Base-by-base conservation (phyloP, 768 basidiomycete species). In the Leccinum fibrillosum region DNA sequence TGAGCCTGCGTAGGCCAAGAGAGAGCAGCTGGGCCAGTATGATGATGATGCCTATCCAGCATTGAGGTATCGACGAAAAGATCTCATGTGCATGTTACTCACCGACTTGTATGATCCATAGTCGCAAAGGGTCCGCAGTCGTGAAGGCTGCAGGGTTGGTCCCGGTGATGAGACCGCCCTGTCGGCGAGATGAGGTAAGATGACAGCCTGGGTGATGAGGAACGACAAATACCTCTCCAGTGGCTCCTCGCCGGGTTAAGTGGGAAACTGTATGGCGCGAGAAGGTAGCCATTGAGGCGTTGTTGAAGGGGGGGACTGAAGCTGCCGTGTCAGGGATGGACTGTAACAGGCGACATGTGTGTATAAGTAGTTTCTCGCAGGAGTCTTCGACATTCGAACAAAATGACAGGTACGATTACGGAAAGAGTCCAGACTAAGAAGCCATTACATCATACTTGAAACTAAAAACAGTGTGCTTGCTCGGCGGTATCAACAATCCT, bases 51-150 rank as follows among this genome's bases (percentile, higher is more conserved):
- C 88, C 90, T 90, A 62, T 3, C 13, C 4, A 4, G 7, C 2
- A 3, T 6, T 64, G 57, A 64, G 42, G 4, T 37, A n/a, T 49
- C 30, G 35, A 44, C 2, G 7, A 4, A 11, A 47, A 30, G 21
- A 32, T 52, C 0, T 13, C 6, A 48, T 30, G 25, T 2, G 37
- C 8, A 54, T 28, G 10, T 23, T 21, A 69, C 84, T 60, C 60
- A 89, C 90, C 86, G 50, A 89, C 80, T 83, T 91, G 88, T 50
- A 91, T 80, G 57, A 89, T 86, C 87, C 87, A 91, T 68, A 90
- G 66, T 15, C 86, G 77, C 60, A 94, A 66, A 7, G 94, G 92
- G 68, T 94, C 91, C 1, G 71, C 57, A 1, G 78, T 62, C 58
- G 89, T 87, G 72, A 86, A 85, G 3, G 74, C 72, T 1, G 86